Evolutionary conservation across 2,329 filamentous ascomycete species (phyloP).

Genomic region (Monilinia aucupariae): DNA sequence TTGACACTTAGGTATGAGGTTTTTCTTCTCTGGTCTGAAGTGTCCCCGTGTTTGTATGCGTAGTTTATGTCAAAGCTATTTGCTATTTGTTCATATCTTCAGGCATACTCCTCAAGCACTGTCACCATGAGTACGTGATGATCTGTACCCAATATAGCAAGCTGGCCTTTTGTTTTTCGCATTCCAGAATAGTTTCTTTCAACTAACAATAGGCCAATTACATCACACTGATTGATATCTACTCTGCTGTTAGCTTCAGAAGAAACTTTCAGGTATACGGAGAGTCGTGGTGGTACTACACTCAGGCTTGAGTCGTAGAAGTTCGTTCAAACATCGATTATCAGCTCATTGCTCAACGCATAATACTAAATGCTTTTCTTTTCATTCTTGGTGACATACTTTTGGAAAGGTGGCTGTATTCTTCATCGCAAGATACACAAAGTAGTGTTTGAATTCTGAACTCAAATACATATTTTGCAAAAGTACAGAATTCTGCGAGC

Average conservation of each 20-base stretch:
- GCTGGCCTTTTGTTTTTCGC: background rate
- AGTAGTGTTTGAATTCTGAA: background rate
- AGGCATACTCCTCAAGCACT: too few species aligned
- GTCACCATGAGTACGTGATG: background rate
- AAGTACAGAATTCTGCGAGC: background rate
- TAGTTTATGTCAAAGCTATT: too few species aligned
- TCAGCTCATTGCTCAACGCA: background rate
- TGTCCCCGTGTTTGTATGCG: background rate
- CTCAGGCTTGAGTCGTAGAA: background rate
- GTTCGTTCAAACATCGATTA: too few species aligned
- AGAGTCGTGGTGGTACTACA: background rate
- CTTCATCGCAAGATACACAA: background rate
- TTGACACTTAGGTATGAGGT: too few species aligned
- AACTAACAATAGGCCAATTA: background rate
- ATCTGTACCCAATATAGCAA: background rate
- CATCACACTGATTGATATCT: background rate
- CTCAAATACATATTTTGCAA: background rate
- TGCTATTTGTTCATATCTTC: background rate
- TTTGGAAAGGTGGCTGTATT: background rate
- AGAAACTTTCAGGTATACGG: background rate
- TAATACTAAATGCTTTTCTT: background rate
- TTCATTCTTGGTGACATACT: background rate
- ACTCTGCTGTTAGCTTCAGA: background rate
- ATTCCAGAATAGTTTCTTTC: background rate
- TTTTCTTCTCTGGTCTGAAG: background rate